Conservation (phyloP, 257 asterid genomes). For the Ilex asprella region DNA sequence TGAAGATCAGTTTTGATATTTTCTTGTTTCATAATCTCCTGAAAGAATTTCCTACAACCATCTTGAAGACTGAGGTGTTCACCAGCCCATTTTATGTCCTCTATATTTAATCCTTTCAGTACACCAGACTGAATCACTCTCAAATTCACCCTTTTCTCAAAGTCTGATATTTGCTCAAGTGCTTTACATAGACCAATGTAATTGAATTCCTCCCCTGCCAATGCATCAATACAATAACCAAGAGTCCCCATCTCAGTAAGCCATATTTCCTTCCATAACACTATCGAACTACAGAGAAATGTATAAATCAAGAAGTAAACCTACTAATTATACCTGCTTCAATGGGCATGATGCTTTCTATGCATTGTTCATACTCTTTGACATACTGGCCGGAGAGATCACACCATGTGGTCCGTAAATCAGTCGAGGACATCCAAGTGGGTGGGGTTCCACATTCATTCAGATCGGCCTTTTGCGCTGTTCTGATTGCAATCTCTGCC, state of each 20-base stretch:
- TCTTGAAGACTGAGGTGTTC: conserved; percentile 53
- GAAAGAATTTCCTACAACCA: conserved; percentile 44
- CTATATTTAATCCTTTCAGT: conserved; percentile 40
- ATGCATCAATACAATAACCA: conserved; percentile 4
- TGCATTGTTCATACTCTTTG: conserved; percentile 52
- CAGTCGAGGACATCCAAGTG: conserved; percentile 15
- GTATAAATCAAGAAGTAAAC: neutral
- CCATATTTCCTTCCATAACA: neutral
- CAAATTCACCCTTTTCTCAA: conserved; percentile 48
- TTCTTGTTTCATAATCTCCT: conserved; percentile 26
- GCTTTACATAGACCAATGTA: conserved; percentile 50
- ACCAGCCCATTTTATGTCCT: conserved; percentile 48
- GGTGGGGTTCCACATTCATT: conserved; percentile 17
- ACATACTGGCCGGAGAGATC: conserved; percentile 42
- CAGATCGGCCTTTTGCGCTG: conserved; percentile 25
- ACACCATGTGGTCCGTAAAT: conserved; percentile 38
- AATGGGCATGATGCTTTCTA: conserved; percentile 33
- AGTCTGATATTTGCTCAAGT: conserved; percentile 41
- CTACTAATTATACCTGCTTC: conserved; percentile 20
- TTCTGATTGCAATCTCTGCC: conserved; percentile 56
- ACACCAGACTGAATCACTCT: conserved; percentile 44
- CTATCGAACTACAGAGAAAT: conserved; percentile 19
- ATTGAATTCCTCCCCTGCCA: conserved; percentile 35
- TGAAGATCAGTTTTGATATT: conserved; percentile 26
- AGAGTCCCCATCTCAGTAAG: neutral